phyloP scores from a whole-genome alignment of 768 basidiomycete genomes.

The Russula lepida region DNA sequence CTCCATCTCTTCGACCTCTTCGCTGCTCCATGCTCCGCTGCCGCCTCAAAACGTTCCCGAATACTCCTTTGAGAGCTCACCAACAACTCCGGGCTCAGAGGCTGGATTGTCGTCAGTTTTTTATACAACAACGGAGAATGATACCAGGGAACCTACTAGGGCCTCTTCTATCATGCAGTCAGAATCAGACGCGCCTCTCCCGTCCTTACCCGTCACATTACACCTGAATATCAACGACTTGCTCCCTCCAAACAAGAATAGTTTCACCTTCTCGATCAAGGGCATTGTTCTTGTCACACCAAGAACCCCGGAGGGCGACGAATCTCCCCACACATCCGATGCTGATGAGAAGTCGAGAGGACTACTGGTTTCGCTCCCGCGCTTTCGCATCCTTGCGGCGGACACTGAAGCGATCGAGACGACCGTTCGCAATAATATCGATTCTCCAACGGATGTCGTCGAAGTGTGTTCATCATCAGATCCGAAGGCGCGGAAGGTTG shows the following conservation, averaged over 20 bases:
- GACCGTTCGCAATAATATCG: slow-evolving; percentile 52
- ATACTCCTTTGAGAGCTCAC: slow-evolving; percentile 66
- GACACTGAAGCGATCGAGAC: slow-evolving; percentile 53
- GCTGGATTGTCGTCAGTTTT: slow-evolving; percentile 33
- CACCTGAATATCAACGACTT: slow-evolving; percentile 79
- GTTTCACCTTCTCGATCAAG: slow-evolving; percentile 56
- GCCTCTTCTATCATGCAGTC: slow-evolving; percentile 31
- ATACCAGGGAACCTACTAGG: slow-evolving; percentile 32
- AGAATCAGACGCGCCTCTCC: slow-evolving; percentile 21
- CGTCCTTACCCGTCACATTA: slow-evolving; percentile 61
- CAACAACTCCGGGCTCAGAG: slow-evolving; percentile 42
- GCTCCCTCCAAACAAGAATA: slow-evolving; percentile 51
- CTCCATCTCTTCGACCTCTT: slow-evolving; percentile 38
- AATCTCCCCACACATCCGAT: slow-evolving; percentile 20
- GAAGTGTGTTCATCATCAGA: slow-evolving; percentile 58
- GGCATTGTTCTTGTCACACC: slow-evolving; percentile 58
- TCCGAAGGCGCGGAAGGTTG: slow-evolving; percentile 54
- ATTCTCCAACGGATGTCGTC: slow-evolving; percentile 34
- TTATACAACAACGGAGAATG: slow-evolving; percentile 30
- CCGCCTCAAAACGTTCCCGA: slow-evolving; percentile 56
- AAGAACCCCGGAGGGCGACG: slow-evolving; percentile 25
- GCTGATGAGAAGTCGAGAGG: slow-evolving; percentile 28
- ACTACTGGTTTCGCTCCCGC: slow-evolving; percentile 53
- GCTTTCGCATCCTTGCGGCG: slow-evolving; percentile 60
- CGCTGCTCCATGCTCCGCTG: slow-evolving; percentile 67